phyloP scores from a whole-genome alignment of 768 basidiomycete genomes.

The Suillus occidentalis region DNA sequence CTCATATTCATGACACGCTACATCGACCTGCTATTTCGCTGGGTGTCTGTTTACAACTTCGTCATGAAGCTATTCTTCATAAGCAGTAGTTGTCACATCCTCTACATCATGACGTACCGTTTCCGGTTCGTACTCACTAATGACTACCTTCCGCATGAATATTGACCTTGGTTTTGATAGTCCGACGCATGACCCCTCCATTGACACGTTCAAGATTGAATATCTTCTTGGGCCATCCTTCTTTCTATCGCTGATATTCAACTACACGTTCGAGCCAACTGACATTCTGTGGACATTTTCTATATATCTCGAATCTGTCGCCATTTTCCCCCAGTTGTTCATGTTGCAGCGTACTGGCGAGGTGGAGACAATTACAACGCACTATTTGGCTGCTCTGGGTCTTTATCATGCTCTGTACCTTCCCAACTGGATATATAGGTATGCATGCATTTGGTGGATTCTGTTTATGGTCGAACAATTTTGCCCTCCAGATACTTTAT shows the following conservation, averaged over 20 bases:
- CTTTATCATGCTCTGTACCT: constrained; percentile 92
- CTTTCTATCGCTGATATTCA: constrained; percentile 81
- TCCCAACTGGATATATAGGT: constrained; percentile 99
- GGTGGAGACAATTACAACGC: constrained; percentile 96
- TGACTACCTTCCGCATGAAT: not conserved
- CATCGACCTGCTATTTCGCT: constrained; percentile 81
- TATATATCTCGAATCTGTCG: constrained; percentile 94
- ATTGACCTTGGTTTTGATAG: constrained; percentile 37
- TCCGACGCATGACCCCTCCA: constrained; percentile 93
- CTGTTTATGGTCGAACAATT: not conserved
- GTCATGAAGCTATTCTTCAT: constrained; percentile 98
- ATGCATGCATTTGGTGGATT: constrained; percentile 21
- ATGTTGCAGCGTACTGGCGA: constrained; percentile 97
- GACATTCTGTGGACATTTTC: constrained; percentile 96
- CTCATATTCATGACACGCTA: constrained; percentile 89
- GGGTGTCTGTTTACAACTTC: constrained; percentile 89
- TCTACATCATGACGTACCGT: constrained; percentile 89
- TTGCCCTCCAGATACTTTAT: constrained; percentile 50
- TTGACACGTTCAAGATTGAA: constrained; percentile 94
- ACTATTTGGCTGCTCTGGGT: constrained; percentile 93
- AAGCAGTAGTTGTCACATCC: constrained; percentile 78
- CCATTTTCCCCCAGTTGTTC: constrained; percentile 95
- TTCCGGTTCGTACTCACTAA: constrained; percentile 64
- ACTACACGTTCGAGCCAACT: constrained; percentile 72
- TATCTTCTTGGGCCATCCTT: constrained; percentile 84